Base-by-base conservation (phyloP, 2,329 filamentous ascomycete genomes). In the Grosmannia serpens region DNA sequence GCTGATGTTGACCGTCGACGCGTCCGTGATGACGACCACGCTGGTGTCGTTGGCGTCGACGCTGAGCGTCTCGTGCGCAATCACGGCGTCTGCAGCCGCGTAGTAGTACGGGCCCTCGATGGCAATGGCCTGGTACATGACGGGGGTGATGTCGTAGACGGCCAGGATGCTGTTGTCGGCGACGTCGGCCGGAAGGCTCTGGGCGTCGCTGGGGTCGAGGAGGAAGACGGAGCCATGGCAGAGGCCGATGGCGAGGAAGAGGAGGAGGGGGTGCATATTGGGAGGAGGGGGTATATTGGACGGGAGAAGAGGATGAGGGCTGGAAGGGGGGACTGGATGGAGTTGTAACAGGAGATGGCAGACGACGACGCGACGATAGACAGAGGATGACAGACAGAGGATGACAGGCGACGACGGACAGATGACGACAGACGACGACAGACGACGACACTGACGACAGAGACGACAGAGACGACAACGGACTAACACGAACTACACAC, bases 1-100 rank as follows among this genome's bases (percentile, higher is more conserved):
- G 9, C 26, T 26, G 1, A 60, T 53, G 13, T 49, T 24, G 6
- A 60, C 24, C 9, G 49, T 27, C 5, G 47, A 53, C 1, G 31
- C 50, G 20, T 56, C 41, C 11, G 56, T 29, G 4, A 58, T 41
- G 15, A 58, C 20, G 10, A 60, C 49, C 3, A 58, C 59, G n/a
- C 38, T 58, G 4, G 53, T 60, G 56, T 60, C 59, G 38, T 60
- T 60, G 4, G 26, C 35, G 27, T 56, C 53, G 4, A 56, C 53
- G 3, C 53, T 24, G 7, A 58, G 50, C 1, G 47, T 33, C 8
- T 41, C n/a, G 13, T 58, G 56, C 22, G 24, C 9, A 27, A 58
- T 9, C 2, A n/a, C 15, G 10, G 2, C 17, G 24, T 9, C 27
- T 5, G 26, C 22, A 8, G 13, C 5, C 9, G 26, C 15, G 31